Base-by-base conservation (phyloP, 805 yeast genomes). In the Nematodospora valgi region DNA sequence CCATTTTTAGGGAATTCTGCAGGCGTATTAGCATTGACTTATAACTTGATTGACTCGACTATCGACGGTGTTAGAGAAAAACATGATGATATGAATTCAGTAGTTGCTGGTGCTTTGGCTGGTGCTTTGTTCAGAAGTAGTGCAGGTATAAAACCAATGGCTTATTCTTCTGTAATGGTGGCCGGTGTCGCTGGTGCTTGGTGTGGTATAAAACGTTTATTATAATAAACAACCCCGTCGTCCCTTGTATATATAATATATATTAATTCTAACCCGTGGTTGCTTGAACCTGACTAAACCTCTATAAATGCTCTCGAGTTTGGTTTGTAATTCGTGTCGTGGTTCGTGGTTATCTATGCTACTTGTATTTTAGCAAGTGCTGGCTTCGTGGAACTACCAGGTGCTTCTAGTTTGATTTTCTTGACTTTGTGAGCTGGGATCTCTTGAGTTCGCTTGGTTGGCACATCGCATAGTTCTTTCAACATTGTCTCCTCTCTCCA, bases 1-100 rank as follows among this genome's bases (percentile, higher is more conserved):
- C 98, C 98, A 15, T 91, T 78, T 62, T 64, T 91, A 55, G 98
- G 98, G 49, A 93, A 93, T 69, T 80, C 83, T 35, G 95, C 96
- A 11, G 98, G 97, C 67, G 94, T 88, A 14, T 72, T 93, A 48
- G 96, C 97, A 16, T 64, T 93, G 51, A 75, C 84, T 45, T 93
- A 93, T 66, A 93, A 93, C 66, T 59, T 91, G 47, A 71, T 86
- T 48, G 89, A 88, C 62, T 78, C 93, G 19, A 57, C 82, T 8
- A 69, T 93, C 46, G 98, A 86, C 59, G 72, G 75, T 27, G 56
- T 81, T 37, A 82, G 97, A 65, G 97, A 95, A 35, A 77, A 80
- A 60, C 97, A 91, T 60, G 98, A 91, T 62, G 82, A 82, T 49
- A 56, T 65, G 34, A 91, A 91, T 63, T 84, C 96, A 8, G 59